Base-by-base conservation (phyloP, 176 grass and related monocot species). In the Stipa capillata region DNA sequence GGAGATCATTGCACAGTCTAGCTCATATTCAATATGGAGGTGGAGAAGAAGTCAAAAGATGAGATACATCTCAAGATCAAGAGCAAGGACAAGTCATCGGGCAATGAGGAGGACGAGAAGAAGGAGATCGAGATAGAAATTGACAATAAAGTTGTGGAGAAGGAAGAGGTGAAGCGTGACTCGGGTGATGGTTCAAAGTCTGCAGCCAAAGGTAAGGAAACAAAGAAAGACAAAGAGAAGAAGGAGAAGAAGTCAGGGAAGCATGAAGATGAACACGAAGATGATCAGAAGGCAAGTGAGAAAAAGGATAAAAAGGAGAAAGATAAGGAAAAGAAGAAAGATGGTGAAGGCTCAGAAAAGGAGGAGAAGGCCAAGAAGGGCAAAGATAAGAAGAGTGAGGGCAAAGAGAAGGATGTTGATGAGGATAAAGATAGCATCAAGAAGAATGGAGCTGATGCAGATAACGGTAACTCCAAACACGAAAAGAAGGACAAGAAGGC, bases 31-130 rank as follows among this genome's bases (percentile, higher is more conserved):
- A 2, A 7, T 67, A 83, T 76, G 32, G 88, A 89, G 69, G 88
- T 69, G 77, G 61, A 86, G 47, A 83, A 86, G 29, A 69, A 82
- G 25, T 77, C 67, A 3, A 87, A 90, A 35, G 84, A 89, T 11
- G 81, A 85, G 45, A 50, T 97, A 72, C 84, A 94, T 72, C 73
- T 94, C 15, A 92, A 94, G 83, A 32, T 97, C 23, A 94, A 92
- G 83, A 78, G 71, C 62, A 89, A 75, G 73, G 83, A 90, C 63
- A 87, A 90, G 48, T 66, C 76, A 32, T 41, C 73, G 2, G 69
- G 31, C 14, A 47, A 47, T 3, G 35, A 37, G 1, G 69, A 74
- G 42, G 81, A 92, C 15, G 79, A 82, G 47, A 90, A 93, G 74
- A 45, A 93, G 56, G 82, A 83, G 53, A 50, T 85, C 17, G 85